Evolutionary conservation across 1,284 basidiomycete genomes (phyloP), one percentile per base, ranked within the genome.

Genomic region (Singerocomus inundabilis): DNA sequence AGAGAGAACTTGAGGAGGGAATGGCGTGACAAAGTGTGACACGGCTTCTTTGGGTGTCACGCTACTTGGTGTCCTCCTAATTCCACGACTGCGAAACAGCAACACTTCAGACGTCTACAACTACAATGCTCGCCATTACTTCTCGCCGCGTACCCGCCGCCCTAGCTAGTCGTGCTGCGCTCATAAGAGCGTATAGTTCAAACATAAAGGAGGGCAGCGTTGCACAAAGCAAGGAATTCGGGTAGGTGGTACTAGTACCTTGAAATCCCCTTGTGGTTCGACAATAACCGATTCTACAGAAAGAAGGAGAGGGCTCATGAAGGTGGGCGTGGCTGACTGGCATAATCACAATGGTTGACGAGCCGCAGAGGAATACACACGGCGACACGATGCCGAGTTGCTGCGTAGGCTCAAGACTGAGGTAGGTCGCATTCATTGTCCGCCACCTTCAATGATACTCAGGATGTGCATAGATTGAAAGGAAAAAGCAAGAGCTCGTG

Each of bases 261-360:
- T n/a, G n/a, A n/a, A n/a, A n/a, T n/a, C n/a, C n/a, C n/a, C n/a
- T n/a, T n/a, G n/a, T n/a, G n/a, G n/a, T 7, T 21, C 24, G 21
- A 35, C 18, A 18, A 29, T 54, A 31, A 57, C 44, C 38, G 39
- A 15, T 25, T 51, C 34, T 60, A 42, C 63, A 89, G 86, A 59
- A 81, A 82, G 70, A 88, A 81, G 68, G 87, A 88, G 66, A 82
- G 77, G 66, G 87, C 85, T 15, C 79, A 86, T 52, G 86, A 88
- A 72, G 79, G 85, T 83, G 56, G 47, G 44, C 10, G 21, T 16
- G 3, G 38, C 3, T 25, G 29, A 16, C 15, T 21, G 11, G 28
- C 25, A 28, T 7, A 31, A 21, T 25, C 12, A 13, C 13, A 24
- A 21, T 11, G 28, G 29, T 9, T 57, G 15, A 50, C 28, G 36